Conservation (phyloP, 2,329 filamentous ascomycete genomes). For the Cladophialophora psammophila region DNA sequence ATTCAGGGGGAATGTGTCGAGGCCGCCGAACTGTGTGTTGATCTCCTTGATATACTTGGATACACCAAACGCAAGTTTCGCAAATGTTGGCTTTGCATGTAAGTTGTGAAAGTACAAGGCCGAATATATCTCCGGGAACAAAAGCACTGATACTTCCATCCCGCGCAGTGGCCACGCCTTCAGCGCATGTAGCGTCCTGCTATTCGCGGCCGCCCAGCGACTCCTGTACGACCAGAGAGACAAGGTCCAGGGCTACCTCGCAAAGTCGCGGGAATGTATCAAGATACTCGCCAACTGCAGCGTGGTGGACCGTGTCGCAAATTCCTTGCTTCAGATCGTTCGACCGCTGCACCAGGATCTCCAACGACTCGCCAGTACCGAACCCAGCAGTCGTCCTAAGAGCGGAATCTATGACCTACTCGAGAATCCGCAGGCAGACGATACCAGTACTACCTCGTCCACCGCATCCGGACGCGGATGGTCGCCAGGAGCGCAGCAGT, state of each 20-base stretch:
- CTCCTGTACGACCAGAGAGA: constrained; percentile 16
- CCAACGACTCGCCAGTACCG: constrained; percentile 13
- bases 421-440: constrained; percentile 12
- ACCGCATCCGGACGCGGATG: not conserved
- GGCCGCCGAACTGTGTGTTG: constrained; percentile 18
- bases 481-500: not conserved
- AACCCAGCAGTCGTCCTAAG: constrained; percentile 1
- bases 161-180: constrained; percentile 25
- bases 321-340: constrained; percentile 26
- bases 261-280: constrained; percentile 22
- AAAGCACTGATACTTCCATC: not conserved
- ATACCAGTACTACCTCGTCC: not conserved
- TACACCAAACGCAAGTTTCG: constrained; percentile 19
- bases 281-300: constrained; percentile 21
- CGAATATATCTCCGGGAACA: not conserved
- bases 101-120: not conserved
- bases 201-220: constrained; percentile 19
- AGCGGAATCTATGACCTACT: constrained; percentile 21
- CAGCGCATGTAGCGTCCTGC: constrained; percentile 23
- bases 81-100: constrained; percentile 27
- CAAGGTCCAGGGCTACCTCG: constrained; percentile 14
- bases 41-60: constrained; percentile 16
- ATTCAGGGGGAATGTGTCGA: constrained; percentile 20
- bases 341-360: constrained; percentile 23
- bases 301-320: constrained; percentile 23